Percentiles rank a stretch among this genome's conserved stretches.
phyloP scores from a whole-genome alignment of 257 asterid species.

The Jasminum sambac region DNA sequence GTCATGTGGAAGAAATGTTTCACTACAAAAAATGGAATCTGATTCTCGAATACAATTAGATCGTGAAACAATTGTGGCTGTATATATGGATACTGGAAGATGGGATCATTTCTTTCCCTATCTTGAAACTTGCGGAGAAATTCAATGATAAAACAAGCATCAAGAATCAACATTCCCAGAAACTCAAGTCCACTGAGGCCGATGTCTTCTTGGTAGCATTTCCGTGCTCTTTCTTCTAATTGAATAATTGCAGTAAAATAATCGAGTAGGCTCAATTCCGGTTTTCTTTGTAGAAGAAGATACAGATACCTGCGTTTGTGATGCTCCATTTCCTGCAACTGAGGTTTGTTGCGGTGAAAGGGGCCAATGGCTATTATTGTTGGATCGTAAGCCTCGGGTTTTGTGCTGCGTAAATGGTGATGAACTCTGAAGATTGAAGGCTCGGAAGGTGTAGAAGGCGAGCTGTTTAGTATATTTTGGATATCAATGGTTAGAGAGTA shows the following conservation, averaged over 20 bases:
- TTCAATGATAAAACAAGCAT: conserved; percentile 41
- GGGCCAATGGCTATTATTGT: conserved; percentile 44
- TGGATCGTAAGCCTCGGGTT: conserved; percentile 37
- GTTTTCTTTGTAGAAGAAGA: conserved; percentile 26
- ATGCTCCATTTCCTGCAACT: conserved; percentile 35
- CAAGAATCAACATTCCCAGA: conserved; percentile 41
- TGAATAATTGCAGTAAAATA: conserved; percentile 26
- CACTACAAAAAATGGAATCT: not conserved
- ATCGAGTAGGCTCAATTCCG: conserved; percentile 15
- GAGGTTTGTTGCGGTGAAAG: conserved; percentile 30
- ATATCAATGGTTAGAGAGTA: not conserved
- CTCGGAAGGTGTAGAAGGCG: not conserved
- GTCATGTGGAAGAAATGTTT: not conserved
- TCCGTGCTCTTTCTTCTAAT: conserved; percentile 28
- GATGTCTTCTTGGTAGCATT: conserved; percentile 29
- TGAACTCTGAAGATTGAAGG: conserved; percentile 15
- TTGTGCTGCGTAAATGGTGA: conserved; percentile 23
- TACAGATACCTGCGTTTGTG: conserved; percentile 37
- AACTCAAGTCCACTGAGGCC: conserved; percentile 19
- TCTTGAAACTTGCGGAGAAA: conserved; percentile 5
- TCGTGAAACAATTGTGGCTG: not conserved
- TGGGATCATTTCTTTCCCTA: not conserved
- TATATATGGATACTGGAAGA: not conserved
- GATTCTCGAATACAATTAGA: conserved; percentile 3
- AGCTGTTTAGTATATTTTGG: not conserved